Base-by-base conservation (phyloP, 805 yeast genomes). In the Barnettozyma siamensis region DNA sequence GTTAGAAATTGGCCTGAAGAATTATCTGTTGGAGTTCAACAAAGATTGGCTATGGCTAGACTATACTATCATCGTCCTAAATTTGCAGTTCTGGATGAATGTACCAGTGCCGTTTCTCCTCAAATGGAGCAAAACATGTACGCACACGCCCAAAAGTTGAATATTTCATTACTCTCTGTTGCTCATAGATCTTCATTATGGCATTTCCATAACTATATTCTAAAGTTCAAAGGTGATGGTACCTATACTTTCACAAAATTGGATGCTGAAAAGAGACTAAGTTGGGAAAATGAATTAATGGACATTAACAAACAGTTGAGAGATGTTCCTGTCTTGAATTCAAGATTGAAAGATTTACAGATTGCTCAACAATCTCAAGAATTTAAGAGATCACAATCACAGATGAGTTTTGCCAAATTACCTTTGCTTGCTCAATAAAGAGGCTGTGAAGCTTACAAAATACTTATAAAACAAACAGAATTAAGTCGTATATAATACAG, bases 71-170 rank as follows among this genome's bases (percentile, higher is more conserved):
- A 89, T 62, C 73, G 75, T 54, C 98, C 98, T 2, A 83, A 79
- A 60, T 89, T 88, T 70, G 98, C 98, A 0, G 95, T 89, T 20
- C 68, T 89, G 49, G 98, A 89, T 64, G 98, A 89, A 66, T 89
- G 96, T 62, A 89, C 98, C 1, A 87, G 96, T 4, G 91, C 95
- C 1, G 95, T 89, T 2, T 81, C 96, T 0, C 86, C 93, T 10
- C 85, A 83, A 45, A 82, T 88, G 78, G 98, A 89, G 59, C 87
- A 83, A 47, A 78, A 81, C 53, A 88, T 91, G 86, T 89, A 89
- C 56, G 63, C 78, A 38, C 83, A 83, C 54, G 96, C 96, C 0
- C 85, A 83, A 57, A 67, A 72, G 15, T 68, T 85, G 46, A 86
- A 87, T 0, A 88, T 88, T 42, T 84, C 96, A 0, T 73, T 89